These are phyloP conservation scores for Pseudogymnoascus sp. DNA, from an alignment of 2,329 filamentous ascomycete genomes.

Conservation along the genomic window DNA sequence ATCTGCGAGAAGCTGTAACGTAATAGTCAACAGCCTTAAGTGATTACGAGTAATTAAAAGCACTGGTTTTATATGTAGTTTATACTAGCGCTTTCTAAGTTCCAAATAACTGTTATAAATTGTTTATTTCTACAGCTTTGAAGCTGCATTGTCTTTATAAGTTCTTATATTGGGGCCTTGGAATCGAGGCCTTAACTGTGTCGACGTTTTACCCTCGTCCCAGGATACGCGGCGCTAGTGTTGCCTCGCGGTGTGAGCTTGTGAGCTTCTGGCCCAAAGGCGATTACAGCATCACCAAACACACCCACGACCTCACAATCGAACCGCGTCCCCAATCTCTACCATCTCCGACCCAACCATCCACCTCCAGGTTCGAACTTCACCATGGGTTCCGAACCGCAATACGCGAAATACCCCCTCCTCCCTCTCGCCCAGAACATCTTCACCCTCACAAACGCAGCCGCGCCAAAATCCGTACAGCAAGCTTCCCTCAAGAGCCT, in stretches of 20 bases:
- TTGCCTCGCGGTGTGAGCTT: slow-evolving; percentile 4
- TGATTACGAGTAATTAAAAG: background rate
- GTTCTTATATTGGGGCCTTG: background rate
- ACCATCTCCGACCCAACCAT: slow-evolving; percentile 3
- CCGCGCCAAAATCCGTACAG: slow-evolving; percentile 56
- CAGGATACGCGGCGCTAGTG: slow-evolving; percentile 8
- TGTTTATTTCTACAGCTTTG: background rate
- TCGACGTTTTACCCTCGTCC: background rate
- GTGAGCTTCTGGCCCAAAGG: slow-evolving; percentile 5
- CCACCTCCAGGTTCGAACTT: slow-evolving; percentile 13
- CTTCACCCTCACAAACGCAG: slow-evolving; percentile 77
- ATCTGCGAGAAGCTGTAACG: background rate
- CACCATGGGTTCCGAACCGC: slow-evolving; percentile 70
- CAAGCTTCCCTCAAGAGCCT: slow-evolving; percentile 64
- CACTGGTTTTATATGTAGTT: background rate
- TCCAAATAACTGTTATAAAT: background rate
- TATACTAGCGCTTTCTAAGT: background rate
- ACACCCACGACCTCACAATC: background rate
- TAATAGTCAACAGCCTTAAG: background rate
- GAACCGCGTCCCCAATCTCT: background rate
- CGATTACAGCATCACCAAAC: slow-evolving; percentile 3
- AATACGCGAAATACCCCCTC: slow-evolving; percentile 77
- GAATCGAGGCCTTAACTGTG: background rate
- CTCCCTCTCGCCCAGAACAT: slow-evolving; percentile 76
- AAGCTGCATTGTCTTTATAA: background rate